phyloP scores from a whole-genome alignment of 2,329 filamentous ascomycete species.

The Xylaria arbuscula region DNA sequence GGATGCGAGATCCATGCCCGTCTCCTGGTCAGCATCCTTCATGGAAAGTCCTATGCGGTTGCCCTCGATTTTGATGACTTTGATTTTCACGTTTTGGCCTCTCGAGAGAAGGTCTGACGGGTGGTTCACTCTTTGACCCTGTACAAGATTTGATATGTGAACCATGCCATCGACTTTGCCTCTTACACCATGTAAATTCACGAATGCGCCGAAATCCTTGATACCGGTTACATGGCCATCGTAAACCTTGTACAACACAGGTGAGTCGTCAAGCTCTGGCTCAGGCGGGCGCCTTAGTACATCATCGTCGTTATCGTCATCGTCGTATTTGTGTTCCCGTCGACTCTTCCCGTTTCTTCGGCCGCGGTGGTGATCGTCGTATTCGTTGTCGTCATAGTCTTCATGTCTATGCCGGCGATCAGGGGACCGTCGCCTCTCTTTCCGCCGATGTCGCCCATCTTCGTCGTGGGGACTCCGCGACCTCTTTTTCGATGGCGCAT shows the following conservation, averaged over 20 bases:
- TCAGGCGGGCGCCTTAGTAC: constrained; percentile 73
- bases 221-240: constrained; percentile 89
- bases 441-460: constrained; percentile 53
- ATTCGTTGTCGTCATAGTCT: constrained; percentile 50
- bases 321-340: constrained; percentile 54
- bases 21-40: constrained; percentile 95
- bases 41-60: constrained; percentile 88
- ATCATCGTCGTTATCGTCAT: constrained; percentile 64
- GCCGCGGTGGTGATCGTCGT: constrained; percentile 51
- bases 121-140: constrained; percentile 88
- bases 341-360: constrained; percentile 60
- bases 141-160: constrained; percentile 88
- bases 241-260: constrained; percentile 88
- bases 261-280: constrained; percentile 82
- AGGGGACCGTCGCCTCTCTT: constrained; percentile 48
- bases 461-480: constrained; percentile 66
- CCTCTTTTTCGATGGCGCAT: constrained; percentile 64
- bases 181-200: constrained; percentile 86
- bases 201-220: constrained; percentile 96
- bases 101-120: constrained; percentile 86
- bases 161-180: constrained; percentile 94
- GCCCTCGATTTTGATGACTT: constrained; percentile 87
- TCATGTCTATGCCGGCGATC: constrained; percentile 50
- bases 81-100: constrained; percentile 90
- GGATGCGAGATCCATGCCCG: constrained; percentile 84